These are phyloP conservation scores for Saksenaea oblongispora DNA, from an alignment of 371 early-diverging fungal species.

Conservation along the genomic window DNA sequence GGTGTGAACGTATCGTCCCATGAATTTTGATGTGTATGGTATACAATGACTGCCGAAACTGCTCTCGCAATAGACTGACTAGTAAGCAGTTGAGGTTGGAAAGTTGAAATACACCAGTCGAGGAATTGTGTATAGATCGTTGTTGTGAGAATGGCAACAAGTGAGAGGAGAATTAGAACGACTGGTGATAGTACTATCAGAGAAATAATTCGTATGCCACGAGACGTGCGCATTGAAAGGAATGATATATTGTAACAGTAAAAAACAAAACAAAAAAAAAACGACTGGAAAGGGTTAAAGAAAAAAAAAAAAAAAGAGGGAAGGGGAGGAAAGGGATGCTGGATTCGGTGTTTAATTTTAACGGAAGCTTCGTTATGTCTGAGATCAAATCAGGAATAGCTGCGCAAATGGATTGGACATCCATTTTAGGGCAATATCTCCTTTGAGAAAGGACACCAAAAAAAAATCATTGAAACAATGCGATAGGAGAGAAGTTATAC, in stretches of 20 bases:
- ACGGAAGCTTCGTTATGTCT: too few species aligned
- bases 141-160: conserved; percentile 10
- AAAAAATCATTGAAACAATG: too few species aligned
- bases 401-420: too few species aligned
- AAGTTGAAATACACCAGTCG: conserved; percentile 7
- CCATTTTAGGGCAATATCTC: too few species aligned
- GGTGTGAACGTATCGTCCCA: background rate
- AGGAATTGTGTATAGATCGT: conserved; percentile 13
- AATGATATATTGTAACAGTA: background rate
- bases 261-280: background rate
- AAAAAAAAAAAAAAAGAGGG: background rate
- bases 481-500: too few species aligned
- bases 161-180: conserved; percentile 16
- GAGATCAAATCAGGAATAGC: too few species aligned
- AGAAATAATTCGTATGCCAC: conserved; percentile 17
- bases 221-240: conserved; percentile 9
- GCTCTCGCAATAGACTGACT: conserved; percentile 4
- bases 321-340: background rate
- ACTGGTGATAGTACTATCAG: conserved; percentile 19
- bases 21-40: background rate
- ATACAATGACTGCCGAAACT: conserved; percentile 3
- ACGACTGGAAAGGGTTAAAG: background rate
- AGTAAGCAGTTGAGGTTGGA: background rate
- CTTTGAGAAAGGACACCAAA: too few species aligned
- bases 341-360: too few species aligned